These are phyloP conservation scores for Cystoisospora suis DNA, from an alignment of 169 alveolate species.

Conservation along the genomic window DNA sequence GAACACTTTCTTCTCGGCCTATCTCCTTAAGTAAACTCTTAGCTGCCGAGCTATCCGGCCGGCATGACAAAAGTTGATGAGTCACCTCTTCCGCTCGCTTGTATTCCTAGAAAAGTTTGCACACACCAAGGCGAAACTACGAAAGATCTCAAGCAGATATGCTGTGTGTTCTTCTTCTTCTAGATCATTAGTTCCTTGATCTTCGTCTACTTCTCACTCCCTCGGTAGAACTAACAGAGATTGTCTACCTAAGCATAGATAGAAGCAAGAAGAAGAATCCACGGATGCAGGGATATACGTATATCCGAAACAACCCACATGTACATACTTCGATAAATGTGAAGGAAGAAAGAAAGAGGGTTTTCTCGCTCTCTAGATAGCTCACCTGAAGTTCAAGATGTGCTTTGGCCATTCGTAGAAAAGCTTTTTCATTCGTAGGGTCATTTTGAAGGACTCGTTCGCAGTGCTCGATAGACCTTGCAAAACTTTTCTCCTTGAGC, in stretches of 20 bases:
- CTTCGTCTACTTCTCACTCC: too few relatives aligned
- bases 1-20: not conserved
- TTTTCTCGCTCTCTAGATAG: too few relatives aligned
- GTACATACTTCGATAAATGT: not conserved
- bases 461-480: constrained; percentile 42
- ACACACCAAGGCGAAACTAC: not conserved
- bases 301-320: not conserved
- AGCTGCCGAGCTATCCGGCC: not conserved
- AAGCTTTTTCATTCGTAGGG: constrained; percentile 31
- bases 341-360: too few relatives aligned
- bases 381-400: constrained; percentile 24
- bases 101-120: not conserved
- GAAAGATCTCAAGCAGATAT: not conserved
- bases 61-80: not conserved
- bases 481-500: not conserved
- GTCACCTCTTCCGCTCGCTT: not conserved
- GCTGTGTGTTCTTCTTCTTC: not conserved
- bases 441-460: constrained; percentile 26
- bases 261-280: not conserved
- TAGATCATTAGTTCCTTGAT: not conserved
- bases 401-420: constrained; percentile 48
- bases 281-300: not conserved
- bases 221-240: not conserved
- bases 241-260: not conserved
- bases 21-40: not conserved